A percentile compares a stretch with the other conserved stretches of the same genome.
These are phyloP conservation scores for Neoconidiobolus thromboides DNA, from an alignment of 371 early-diverging fungal genomes.

Conservation along the genomic window DNA sequence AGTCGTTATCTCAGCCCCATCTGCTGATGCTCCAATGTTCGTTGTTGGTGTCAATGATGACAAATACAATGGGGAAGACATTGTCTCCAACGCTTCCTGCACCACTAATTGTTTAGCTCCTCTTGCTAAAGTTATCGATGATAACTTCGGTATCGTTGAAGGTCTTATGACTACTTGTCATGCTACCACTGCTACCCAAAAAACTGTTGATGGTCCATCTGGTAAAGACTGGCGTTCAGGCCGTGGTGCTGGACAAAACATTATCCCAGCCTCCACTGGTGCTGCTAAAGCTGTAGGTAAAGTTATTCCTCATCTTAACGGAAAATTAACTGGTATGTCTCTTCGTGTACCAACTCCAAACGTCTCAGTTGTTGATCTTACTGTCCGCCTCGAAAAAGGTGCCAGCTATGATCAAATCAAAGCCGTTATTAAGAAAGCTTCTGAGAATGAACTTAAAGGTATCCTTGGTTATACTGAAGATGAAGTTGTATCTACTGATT, in stretches of 20 bases:
- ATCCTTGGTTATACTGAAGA: constrained; percentile 93
- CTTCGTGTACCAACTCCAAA: constrained; percentile 96
- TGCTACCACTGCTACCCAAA: constrained; percentile 97
- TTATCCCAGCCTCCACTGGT: constrained; percentile 99
- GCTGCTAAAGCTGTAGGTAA: constrained; percentile 99
- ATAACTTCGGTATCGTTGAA: constrained; percentile 77
- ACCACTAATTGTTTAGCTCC: constrained; percentile 99
- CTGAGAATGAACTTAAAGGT: constrained; percentile 69
- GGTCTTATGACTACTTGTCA: constrained; percentile 95
- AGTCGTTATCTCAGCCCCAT: constrained; percentile 98
- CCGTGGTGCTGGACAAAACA: constrained; percentile 94
- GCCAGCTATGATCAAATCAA: constrained; percentile 85
- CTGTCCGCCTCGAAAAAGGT: constrained; percentile 73
- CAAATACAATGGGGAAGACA: constrained; percentile 59
- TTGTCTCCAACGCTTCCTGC: constrained; percentile 98
- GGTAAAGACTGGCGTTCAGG: constrained; percentile 95
- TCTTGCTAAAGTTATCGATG: constrained; percentile 94
- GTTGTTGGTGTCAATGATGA: constrained; percentile 90
- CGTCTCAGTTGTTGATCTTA: constrained; percentile 98
- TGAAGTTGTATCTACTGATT: constrained; percentile 94
- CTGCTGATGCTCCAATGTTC: constrained; percentile 73
- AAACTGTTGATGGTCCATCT: constrained; percentile 98
- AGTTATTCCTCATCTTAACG: constrained; percentile 92
- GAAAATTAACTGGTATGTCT: constrained; percentile 97
- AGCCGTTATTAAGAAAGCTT: constrained; percentile 59